Evolutionary conservation across 2,329 filamentous ascomycete species (phyloP).

Genomic region (Amauroascus verrucosus): DNA sequence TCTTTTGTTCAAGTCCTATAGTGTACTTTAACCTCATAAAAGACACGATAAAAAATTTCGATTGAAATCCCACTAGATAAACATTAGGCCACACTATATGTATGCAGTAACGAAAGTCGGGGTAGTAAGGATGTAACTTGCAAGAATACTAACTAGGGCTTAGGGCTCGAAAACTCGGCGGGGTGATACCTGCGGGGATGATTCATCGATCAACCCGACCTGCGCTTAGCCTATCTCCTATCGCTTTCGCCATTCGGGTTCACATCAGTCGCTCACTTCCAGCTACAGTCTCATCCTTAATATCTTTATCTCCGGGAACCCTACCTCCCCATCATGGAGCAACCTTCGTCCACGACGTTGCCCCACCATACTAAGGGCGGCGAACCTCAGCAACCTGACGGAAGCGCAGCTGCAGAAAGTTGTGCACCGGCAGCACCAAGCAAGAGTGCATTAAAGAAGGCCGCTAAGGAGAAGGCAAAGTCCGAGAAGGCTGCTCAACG

Average conservation of each 20-base stretch:
- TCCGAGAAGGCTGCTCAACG: slow-evolving; percentile 61
- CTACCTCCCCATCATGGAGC: slow-evolving; percentile 12
- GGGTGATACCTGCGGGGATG: slow-evolving; percentile 7
- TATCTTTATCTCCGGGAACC: not conserved
- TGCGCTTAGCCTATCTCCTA: not conserved
- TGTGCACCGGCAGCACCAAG: slow-evolving; percentile 43
- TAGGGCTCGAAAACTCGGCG: slow-evolving; percentile 9
- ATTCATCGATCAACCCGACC: not conserved
- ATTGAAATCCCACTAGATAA: not conserved
- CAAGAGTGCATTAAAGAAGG: slow-evolving; percentile 78
- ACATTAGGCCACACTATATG: too few species aligned
- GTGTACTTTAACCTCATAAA: not conserved
- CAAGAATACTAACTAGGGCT: slow-evolving; percentile 2
- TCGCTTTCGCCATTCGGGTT: not conserved
- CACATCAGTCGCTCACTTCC: not conserved
- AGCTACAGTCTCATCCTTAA: not conserved
- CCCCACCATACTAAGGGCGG: slow-evolving; percentile 14
- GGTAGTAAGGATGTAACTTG: not conserved
- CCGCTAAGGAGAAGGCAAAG: slow-evolving; percentile 82
- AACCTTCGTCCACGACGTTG: slow-evolving; percentile 13
- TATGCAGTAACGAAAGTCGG: not conserved
- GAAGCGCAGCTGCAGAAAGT: slow-evolving; percentile 28
- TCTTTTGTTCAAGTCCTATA: not conserved
- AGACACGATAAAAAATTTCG: not conserved
- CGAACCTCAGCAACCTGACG: slow-evolving; percentile 19